Percentiles rank a stretch among this genome's conserved stretches.
These are phyloP conservation scores for Dendrobium huoshanense DNA, from an alignment of 106 monocot genomes.

Conservation along the genomic window DNA sequence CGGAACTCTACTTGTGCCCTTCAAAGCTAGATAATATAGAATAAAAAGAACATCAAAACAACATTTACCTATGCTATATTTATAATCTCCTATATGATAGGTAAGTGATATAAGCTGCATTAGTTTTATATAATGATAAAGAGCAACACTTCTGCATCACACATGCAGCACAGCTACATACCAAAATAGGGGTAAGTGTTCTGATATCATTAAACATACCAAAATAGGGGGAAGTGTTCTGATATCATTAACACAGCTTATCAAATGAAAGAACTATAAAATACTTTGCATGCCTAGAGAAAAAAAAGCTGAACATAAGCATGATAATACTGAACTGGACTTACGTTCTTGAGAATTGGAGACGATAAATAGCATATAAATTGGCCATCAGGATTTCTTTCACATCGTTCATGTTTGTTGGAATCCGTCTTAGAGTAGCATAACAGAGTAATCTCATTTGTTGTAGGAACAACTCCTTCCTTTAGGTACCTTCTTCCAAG, in stretches of 20 bases:
- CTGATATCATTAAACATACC: too few species aligned
- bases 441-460: conserved; percentile 91
- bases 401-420: conserved; percentile 64
- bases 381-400: conserved; percentile 91
- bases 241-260: background rate
- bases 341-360: conserved; percentile 84
- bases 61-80: background rate
- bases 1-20: background rate
- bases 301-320: background rate
- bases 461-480: conserved; percentile 92
- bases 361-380: conserved; percentile 77
- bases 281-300: background rate
- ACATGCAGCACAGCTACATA: too few species aligned
- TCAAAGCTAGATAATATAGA: background rate
- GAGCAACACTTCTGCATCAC: too few species aligned
- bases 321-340: conserved; percentile 17
- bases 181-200: too few species aligned
- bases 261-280: background rate
- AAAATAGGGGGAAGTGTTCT: background rate
- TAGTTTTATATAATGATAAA: background rate
- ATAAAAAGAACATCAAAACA: background rate
- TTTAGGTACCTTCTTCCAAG: conserved; percentile 90
- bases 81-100: too few species aligned
- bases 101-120: background rate
- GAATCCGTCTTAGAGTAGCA: conserved; percentile 68